phyloP scores from a whole-genome alignment of 164 flowering plant genomes.

The Umbilicus rupestris region DNA sequence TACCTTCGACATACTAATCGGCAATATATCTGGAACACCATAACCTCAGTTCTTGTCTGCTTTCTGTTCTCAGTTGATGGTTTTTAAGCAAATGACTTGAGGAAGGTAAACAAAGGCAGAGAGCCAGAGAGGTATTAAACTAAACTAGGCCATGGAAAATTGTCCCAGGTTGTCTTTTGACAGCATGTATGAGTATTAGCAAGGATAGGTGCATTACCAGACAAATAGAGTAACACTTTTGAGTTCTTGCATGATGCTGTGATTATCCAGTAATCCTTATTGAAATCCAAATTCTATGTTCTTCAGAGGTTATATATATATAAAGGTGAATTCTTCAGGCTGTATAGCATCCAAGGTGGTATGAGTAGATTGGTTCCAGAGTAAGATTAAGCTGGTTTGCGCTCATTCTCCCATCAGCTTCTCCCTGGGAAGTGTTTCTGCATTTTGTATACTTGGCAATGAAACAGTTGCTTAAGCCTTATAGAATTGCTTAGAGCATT shows the following conservation, averaged over 20 bases:
- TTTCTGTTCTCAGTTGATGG: not conserved
- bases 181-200: too few relatives aligned
- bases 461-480: too few relatives aligned
- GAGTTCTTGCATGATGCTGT: not conserved
- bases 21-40: not conserved
- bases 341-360: not conserved
- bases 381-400: not conserved
- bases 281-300: not conserved
- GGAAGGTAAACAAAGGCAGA: not conserved
- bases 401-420: not conserved
- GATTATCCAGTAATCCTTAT: not conserved
- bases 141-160: not conserved
- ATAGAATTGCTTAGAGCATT: too few relatives aligned
- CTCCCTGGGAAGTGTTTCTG: not conserved
- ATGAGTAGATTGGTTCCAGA: not conserved
- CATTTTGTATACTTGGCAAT: too few relatives aligned
- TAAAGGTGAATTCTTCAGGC: not conserved
- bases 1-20: not conserved
- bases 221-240: not conserved
- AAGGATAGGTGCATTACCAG: not conserved
- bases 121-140: not conserved
- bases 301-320: not conserved
- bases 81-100: not conserved
- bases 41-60: not conserved
- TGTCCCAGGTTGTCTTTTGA: too few relatives aligned